These are phyloP conservation scores for Phanerochaete sordida DNA, from an alignment of 768 basidiomycete species.

Conservation along the genomic window DNA sequence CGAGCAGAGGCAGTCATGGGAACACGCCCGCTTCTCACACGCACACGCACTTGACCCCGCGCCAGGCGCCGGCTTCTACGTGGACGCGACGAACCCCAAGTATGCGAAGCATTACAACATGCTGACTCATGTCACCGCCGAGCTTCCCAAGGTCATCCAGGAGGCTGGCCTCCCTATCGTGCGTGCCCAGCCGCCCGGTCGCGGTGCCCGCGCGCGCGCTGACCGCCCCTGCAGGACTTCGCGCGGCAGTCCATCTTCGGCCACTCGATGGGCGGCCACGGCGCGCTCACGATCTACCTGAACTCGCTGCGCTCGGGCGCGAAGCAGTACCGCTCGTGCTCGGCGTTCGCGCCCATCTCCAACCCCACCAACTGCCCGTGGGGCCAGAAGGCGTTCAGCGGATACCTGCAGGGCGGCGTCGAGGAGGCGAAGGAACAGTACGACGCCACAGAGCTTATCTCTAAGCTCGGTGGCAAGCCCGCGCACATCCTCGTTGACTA, in stretches of 20 bases:
- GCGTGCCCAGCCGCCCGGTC: conserved; percentile 24
- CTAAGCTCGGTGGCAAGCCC: conserved; percentile 42
- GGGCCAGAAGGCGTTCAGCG: conserved; percentile 89
- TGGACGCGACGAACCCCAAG: conserved; percentile 80
- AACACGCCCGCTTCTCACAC: background rate
- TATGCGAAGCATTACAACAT: conserved; percentile 82
- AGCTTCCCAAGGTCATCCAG: conserved; percentile 79
- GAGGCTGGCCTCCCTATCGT: conserved; percentile 77
- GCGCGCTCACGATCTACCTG: conserved; percentile 89
- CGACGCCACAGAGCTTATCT: conserved; percentile 84
- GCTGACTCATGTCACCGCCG: conserved; percentile 79
- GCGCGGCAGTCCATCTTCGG: conserved; percentile 86
- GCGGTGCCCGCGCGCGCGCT: background rate
- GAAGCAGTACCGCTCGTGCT: conserved; percentile 78
- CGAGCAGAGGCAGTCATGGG: background rate
- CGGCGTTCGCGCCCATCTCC: conserved; percentile 82
- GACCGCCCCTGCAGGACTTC: conserved; percentile 60
- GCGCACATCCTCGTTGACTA: conserved; percentile 86
- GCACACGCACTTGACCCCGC: background rate
- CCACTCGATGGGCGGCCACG: conserved; percentile 98
- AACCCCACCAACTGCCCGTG: conserved; percentile 87
- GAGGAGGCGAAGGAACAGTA: conserved; percentile 71
- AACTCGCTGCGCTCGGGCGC: conserved; percentile 42
- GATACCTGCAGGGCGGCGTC: conserved; percentile 75
- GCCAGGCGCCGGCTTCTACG: conserved; percentile 86